Base-by-base conservation (phyloP, 129 eudicot genomes). In the Flaveria robusta region DNA sequence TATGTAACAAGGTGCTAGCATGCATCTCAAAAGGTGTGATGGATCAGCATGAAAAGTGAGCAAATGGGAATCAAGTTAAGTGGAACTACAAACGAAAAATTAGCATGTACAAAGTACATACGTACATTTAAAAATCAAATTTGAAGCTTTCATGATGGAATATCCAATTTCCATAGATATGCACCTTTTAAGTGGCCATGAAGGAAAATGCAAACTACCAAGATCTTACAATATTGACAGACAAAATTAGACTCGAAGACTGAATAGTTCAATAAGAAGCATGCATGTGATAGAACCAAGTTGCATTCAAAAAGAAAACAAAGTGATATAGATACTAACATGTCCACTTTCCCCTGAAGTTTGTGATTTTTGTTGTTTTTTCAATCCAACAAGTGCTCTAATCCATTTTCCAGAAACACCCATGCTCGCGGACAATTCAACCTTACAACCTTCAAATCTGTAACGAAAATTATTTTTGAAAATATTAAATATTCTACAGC, bases 321-420 rank as follows among this genome's bases (percentile, higher is more conserved):
- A 11, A 31, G 39, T 50, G 77, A 66, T 76, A 77, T 7, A 0
- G 23, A 66, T 43, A 86, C 90, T 72, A 70, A 88, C 97, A 58
- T 81, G 85, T 67, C 84, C 97, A 76, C 82, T 81, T 55, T 88
- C 90, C 43, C 81, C 92, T 2, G 85, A 77, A 51, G 81, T 82
- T 19, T 77, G 86, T 65, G 94, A 82, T 68, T 84, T 93, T 41
- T 93, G 92, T 62, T 89, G 73, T 76, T 90, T 93, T 88, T 93
- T 93, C 45, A 82, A 74, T 19, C 98, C 97, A 80, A 93, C 78
- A 76, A 93, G 80, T 46, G 97, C 87, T 84, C 69, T 83, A 50
- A 90, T 77, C 98, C 98, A 93, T 78, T 88, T 93, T 70, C 85
- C 90, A 9, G 98, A 85, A 64, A 86, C 90, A 67, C 98, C 98